Base-by-base conservation (phyloP, 2,329 filamentous ascomycete species). In the Claviceps quebecensis region DNA sequence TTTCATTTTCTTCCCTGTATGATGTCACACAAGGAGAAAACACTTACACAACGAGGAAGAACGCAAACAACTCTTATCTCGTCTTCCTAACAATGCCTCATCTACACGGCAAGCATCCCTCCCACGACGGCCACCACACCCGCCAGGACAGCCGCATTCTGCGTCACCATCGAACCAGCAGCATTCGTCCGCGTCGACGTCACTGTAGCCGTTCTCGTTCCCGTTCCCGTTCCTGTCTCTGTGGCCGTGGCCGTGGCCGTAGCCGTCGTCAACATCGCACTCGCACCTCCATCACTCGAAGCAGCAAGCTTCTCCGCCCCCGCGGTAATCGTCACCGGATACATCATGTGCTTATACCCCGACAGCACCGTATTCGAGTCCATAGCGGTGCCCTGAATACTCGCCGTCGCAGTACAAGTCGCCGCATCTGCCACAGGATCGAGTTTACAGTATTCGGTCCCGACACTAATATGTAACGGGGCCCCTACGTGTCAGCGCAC, bases 241-340 rank as follows among this genome's bases (percentile, higher is more conserved):
- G 26, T 29, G 7, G 26, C 55, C 5, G 23, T 29, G 23, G 22
- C 47, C 17, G 36, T 46, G 13, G 49, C 52, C n/a, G 38, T 23
- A 8, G 43, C 49, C 23, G 60, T 46, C 13, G 39, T 49, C 37
- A 57, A 52, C 43, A 54, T 52, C 29, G 17, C 46, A n/a, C 40
- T 37, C 13, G 47, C 50, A n/a, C 50, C 49, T 52, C 47, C n/a
- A 52, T 45, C 41, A 36, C 52, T 50, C n/a, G 50, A 29, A 16
- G 57, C 49, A 36, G 52, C 49, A 4, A 71, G 59, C 58, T 68
- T 69, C 48, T 69, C 63, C 37, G 61, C 51, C 4, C 69, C 69
- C 16, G 64, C 65, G 17, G 68, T 69, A 49, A 71, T 55, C 37
- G 66, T 67, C 23, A 70, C 62, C 51, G 66, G 60, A 13, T 56